phyloP scores from a whole-genome alignment of 352 stramenopile genomes.

The Phytophthora nicotianae region DNA sequence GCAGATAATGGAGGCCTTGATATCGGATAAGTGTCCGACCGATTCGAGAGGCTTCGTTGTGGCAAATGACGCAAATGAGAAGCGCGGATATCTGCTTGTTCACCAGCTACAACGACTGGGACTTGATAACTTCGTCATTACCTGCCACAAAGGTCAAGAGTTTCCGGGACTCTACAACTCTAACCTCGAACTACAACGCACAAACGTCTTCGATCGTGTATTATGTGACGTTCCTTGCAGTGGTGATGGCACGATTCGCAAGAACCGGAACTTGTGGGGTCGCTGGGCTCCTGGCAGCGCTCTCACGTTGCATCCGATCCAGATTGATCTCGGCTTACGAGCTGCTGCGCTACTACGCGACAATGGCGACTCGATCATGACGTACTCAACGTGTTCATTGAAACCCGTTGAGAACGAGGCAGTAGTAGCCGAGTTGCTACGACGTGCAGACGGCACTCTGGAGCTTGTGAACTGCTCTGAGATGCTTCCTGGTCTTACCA shows the following conservation, averaged over 20 bases:
- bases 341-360: conserved; percentile 87
- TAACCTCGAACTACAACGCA: conserved; percentile 33
- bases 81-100: conserved; percentile 97
- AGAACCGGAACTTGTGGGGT: conserved; percentile 94
- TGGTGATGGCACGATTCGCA: conserved; percentile 97
- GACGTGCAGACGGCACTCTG: conserved; percentile 81
- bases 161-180: conserved; percentile 91
- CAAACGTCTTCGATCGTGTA: conserved; percentile 95
- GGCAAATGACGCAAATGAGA: conserved; percentile 96
- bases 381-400: conserved; percentile 97
- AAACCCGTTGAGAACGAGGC: conserved; percentile 99
- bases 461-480: conserved; percentile 86
- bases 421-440: conserved; percentile 92
- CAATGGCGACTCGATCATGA: conserved; percentile 86
- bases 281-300: conserved; percentile 88
- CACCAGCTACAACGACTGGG: conserved; percentile 89
- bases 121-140: conserved; percentile 89
- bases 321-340: conserved; percentile 93
- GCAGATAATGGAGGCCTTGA: conserved; percentile 93
- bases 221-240: conserved; percentile 98
- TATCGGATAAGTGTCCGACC: background rate
- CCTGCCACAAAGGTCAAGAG: conserved; percentile 91
- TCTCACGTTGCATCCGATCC: conserved; percentile 92
- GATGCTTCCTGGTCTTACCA: conserved; percentile 54
- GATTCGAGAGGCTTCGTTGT: conserved; percentile 87